Conservation (phyloP, 2,329 filamentous ascomycete species). For the Cordyceps tenuipes region DNA sequence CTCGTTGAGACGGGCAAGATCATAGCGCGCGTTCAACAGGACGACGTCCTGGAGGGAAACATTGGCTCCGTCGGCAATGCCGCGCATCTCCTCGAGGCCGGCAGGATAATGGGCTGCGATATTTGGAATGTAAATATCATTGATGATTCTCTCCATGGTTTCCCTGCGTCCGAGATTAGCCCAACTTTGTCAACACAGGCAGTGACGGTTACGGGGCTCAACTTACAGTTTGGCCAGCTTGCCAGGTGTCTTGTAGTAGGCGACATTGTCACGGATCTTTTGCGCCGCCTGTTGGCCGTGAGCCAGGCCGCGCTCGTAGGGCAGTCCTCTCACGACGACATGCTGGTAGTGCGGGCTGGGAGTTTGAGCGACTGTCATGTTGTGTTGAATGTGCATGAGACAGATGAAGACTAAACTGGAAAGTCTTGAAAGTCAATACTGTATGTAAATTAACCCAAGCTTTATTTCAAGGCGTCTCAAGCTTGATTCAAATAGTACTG, state of each 20-base stretch:
- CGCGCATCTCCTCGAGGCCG: neutral
- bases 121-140: neutral
- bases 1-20: neutral
- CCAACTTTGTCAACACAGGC: too few relatives aligned
- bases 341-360: neutral
- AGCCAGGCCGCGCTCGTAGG: neutral
- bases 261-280: neutral
- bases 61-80: neutral
- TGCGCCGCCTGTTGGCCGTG: neutral
- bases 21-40: neutral
- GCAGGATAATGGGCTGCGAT: neutral
- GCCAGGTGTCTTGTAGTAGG: neutral
- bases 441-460: neutral
- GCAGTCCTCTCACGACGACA: neutral
- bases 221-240: neutral
- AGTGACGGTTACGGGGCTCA: too few relatives aligned
- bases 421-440: too few relatives aligned
- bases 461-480: neutral
- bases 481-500: neutral
- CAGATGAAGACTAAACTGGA: neutral
- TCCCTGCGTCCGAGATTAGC: neutral
- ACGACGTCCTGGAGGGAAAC: neutral
- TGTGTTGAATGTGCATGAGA: neutral
- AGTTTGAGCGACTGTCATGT: neutral
- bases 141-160: neutral